Evolutionary conservation across 2,329 filamentous ascomycete genomes (phyloP), one percentile per base, ranked within the genome.

Genomic region (Phaeosphaeria sp.): DNA sequence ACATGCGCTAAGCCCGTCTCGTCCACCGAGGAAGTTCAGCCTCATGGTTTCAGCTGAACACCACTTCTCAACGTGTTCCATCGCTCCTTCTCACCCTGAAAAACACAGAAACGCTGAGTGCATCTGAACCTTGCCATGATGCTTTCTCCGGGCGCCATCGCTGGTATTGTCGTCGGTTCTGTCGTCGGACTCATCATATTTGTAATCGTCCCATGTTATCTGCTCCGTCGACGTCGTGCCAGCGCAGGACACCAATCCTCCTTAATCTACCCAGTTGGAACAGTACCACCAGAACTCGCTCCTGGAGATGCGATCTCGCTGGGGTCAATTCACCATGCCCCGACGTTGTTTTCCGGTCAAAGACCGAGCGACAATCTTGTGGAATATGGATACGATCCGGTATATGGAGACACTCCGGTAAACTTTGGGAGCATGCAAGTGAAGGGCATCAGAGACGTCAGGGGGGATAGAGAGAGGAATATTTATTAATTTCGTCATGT

Each of bases 121-220:
- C 22, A 30, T 11, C 21, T 9, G 13, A 27, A n/a, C 22, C 10
- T 18, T 30, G n/a, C 6, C 23, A 47, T 2, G n/a, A 49, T 49
- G 46, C 46, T 49, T 15, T 49, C 46, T n/a, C 25, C 46, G n/a
- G 46, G 46, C 25, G 25, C 46, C n/a, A 49, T 49, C n/a, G 46
- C 46, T 20, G 46, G 46, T 27, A 49, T 49, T 20, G 46, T 49
- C n/a, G 21, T 49, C 18, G 46, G 25, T 6, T 49, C 46, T 17
- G 39, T 49, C 15, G 15, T 39, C n/a, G 46, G 46, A 6, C 46
- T 49, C 46, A 49, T 49, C 25, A n/a, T 49, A 11, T 23, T 49
- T 1, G 7, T 36, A 1, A 17, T 30, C 2, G 10, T 22, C 3
- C 25, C 33, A 7, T 21, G 5, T 9, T 44, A 6, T 11, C 2